Evolutionary conservation across 306 rosid species (phyloP), one percentile per base, ranked within the genome.

Genomic region (Begonia fuchsioides): DNA sequence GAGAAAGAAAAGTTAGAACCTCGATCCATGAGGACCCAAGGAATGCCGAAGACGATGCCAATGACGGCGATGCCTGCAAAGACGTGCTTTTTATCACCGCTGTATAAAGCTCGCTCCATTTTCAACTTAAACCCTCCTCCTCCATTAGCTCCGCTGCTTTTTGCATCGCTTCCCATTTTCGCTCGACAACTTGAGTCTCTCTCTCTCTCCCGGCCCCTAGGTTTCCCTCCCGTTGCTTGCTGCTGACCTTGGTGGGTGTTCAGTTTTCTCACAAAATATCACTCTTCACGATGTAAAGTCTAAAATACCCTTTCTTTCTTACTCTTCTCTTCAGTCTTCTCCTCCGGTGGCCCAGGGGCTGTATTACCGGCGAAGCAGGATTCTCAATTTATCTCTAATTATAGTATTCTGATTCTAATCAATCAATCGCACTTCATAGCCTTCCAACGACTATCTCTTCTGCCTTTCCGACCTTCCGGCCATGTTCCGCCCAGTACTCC

Each of bases 61-160:
- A 90, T 67, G 61, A 90, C 58, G 52, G 75, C 87, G 61, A 90
- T 54, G 54, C 95, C 97, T 15, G 61, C 76, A 35, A 66, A 47
- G 20, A 90, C 97, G 46, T 90, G 97, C 53, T 81, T 90, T 55
- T 87, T 87, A 2, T 87, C 93, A 0, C 97, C 95, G 40, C 95
- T 90, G 61, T 90, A 77, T 9, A 90, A 59, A 39, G 59, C 68
- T 69, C 62, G 80, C 58, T 84, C 79, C 71, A 81, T 35, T 32
- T n/a, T 81, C 5, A 80, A 71, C 67, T 73, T 69, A 45, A 90
- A 90, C 6, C 72, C 74, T 26, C 66, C 65, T 5, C 68, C 76
- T 6, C 35, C 64, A 16, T 57, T 64, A 9, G 50, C 55, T 6
- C 68, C 57, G 19, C 49, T 56, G 19, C 49, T 63, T 59, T 79